Evolutionary conservation across 2,329 filamentous ascomycete species (phyloP).

Genomic region (Diaporthe batatas): DNA sequence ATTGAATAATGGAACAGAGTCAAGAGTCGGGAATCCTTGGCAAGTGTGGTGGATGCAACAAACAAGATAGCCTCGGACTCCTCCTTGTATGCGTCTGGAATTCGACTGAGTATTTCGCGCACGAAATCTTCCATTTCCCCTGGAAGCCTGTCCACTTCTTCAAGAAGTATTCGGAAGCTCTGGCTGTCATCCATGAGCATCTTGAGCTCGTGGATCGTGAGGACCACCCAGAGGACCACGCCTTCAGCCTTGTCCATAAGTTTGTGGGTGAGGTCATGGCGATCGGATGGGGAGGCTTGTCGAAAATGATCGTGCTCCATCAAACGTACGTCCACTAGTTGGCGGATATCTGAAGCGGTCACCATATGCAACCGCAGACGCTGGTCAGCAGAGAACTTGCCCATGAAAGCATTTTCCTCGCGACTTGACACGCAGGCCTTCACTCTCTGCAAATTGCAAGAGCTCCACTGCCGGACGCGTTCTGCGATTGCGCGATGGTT

Average conservation of each 20-base stretch:
- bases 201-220: neutral
- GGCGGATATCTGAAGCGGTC: neutral
- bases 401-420: constrained; percentile 11
- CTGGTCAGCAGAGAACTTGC: constrained; percentile 1
- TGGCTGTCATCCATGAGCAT: constrained; percentile 5
- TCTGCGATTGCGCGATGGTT: neutral
- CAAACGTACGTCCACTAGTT: neutral
- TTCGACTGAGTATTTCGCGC: neutral
- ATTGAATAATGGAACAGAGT: neutral
- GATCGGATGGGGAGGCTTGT: neutral
- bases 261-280: neutral
- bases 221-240: constrained; percentile 11
- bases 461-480: neutral
- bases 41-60: neutral
- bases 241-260: neutral
- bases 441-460: neutral
- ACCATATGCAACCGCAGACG: constrained; percentile 4
- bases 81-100: neutral
- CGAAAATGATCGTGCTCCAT: neutral
- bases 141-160: neutral
- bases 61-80: neutral
- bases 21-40: neutral
- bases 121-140: constrained; percentile 2
- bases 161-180: neutral
- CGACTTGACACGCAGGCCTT: constrained; percentile 11